phyloP scores from a whole-genome alignment of 2,329 filamentous ascomycete genomes.

The Neonectria neomacrospora region DNA sequence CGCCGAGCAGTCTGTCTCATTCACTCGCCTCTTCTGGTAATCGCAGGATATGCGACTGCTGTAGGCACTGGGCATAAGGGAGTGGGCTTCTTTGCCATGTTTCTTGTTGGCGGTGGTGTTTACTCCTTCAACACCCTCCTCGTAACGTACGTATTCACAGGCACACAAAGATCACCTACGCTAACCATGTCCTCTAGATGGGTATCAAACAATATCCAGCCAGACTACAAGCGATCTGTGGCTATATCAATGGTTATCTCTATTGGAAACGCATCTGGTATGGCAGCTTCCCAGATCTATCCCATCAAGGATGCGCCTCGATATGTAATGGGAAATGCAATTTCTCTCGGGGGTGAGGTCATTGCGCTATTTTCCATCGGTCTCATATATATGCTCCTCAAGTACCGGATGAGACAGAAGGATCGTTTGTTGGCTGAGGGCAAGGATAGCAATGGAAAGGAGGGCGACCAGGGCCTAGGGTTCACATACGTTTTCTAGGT shows the following conservation, averaged over 20 bases:
- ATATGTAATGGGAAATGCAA: conserved; percentile 46
- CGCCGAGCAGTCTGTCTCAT: conserved; percentile 37
- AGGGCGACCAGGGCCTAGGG: not conserved
- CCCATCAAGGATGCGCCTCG: conserved; percentile 36
- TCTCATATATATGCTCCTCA: conserved; percentile 32
- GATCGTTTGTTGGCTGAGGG: not conserved
- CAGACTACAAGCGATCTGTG: conserved; percentile 59
- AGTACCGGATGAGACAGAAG: not conserved
- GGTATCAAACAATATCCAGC: conserved; percentile 60
- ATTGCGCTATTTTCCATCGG: conserved; percentile 43
- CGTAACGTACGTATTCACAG: not conserved
- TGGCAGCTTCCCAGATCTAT: conserved; percentile 60
- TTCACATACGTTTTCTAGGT: not conserved
- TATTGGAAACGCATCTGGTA: conserved; percentile 59
- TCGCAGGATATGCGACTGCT: conserved; percentile 45
- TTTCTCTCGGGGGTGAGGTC: conserved; percentile 44
- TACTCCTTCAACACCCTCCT: not conserved
- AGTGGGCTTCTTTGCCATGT: conserved; percentile 41
- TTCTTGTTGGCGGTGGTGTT: conserved; percentile 32
- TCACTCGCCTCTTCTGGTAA: conserved; percentile 34
- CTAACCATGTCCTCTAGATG: conserved; percentile 46
- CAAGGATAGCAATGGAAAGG: not conserved
- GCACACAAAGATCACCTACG: not conserved
- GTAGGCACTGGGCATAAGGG: conserved; percentile 43
- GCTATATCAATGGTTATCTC: conserved; percentile 59